Evolutionary conservation across 192 early-diverging fungal genomes (phyloP), one percentile per base, ranked within the genome.

Genomic region (Bifiguratus adelaidae): DNA sequence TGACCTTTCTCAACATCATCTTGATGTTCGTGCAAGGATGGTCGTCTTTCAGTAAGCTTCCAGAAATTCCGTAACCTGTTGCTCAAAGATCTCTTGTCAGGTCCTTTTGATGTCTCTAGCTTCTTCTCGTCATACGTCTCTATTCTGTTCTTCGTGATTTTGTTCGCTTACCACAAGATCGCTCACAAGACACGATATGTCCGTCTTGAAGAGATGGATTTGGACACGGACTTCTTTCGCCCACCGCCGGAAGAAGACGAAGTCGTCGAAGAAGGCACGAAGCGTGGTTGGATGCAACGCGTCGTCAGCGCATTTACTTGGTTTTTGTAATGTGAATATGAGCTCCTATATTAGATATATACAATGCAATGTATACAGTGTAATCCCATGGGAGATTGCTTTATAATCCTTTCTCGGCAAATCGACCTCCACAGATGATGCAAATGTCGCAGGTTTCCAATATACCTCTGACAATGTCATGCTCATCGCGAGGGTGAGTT

Each of bases 141-240:
- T 3, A 22, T 86, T 41, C 56, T 73, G 11, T 66, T 82, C 56
- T 77, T 83, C 30, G 12, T 80, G 24, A 44, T 76, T 21, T 52
- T 80, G 8, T 82, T 66, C 56, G 53, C 77, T n/a, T 65, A 61
- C 22, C 81, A 79, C 72, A 81, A 81, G 67, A 59, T 70, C 23
- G 51, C 54, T 52, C 63, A 68, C 44, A 70, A 65, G 47, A 73
- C 82, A 3, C 63, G 67, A 55, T 64, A 77, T 55, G 51, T 82
- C 34, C 68, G 62, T 20, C 50, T 80, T 12, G 42, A 62, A 30
- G 80, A 81, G 16, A 51, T 71, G 34, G 83, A 85, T 43, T 44
- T 63, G 13, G 60, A 63, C 24, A 63, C 60, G n/a, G 62, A 53
- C 44, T 36, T 24, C 52, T 53, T 49, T 26, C 55, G 34, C 36